A percentile compares a stretch with the other conserved stretches of the same genome.
These are phyloP conservation scores for Dryas integrifolia DNA, from an alignment of 331 rosid species.

Conservation along the genomic window DNA sequence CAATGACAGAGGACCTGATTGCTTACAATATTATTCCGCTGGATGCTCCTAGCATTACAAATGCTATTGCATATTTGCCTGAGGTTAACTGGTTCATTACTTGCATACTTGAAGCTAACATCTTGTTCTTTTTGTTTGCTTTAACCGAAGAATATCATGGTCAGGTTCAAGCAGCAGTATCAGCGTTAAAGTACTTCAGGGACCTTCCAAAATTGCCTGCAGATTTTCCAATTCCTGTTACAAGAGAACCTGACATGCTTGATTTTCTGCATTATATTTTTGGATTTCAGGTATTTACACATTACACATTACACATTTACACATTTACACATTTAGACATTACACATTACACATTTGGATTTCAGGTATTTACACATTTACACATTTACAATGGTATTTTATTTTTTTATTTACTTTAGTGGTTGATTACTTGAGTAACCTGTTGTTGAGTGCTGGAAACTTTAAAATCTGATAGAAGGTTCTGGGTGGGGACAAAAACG, in stretches of 20 bases:
- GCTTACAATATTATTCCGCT: slow-evolving; percentile 90
- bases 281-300: slow-evolving; percentile 87
- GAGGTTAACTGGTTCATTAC: slow-evolving; percentile 56
- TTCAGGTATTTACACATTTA: slow-evolving; percentile 65
- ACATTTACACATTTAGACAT: no score
- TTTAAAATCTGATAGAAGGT: no score
- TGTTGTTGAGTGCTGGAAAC: no score
- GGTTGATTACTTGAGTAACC: no score
- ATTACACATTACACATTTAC: slow-evolving; percentile 2
- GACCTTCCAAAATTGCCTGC: slow-evolving; percentile 76
- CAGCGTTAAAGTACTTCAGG: slow-evolving; percentile 59
- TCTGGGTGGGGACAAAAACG: no score
- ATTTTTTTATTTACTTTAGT: no score
- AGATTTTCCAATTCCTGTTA: slow-evolving; percentile 47
- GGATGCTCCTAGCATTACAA: slow-evolving; percentile 71
- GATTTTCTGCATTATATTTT: slow-evolving; percentile 81
- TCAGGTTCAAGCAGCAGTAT: slow-evolving; percentile 86
- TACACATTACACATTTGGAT: slow-evolving; percentile 45
- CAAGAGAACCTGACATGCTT: slow-evolving; percentile 66
- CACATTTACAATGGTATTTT: no score
- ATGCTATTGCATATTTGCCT: slow-evolving; percentile 51
- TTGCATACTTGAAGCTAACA: slow-evolving; percentile 7
- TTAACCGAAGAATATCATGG: slow-evolving; percentile 26
- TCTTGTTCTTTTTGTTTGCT: slow-evolving; percentile 13
- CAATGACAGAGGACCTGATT: slow-evolving; percentile 81